Conservation (phyloP, 192 early-diverging fungal species). For the Linnemannia elongata region DNA sequence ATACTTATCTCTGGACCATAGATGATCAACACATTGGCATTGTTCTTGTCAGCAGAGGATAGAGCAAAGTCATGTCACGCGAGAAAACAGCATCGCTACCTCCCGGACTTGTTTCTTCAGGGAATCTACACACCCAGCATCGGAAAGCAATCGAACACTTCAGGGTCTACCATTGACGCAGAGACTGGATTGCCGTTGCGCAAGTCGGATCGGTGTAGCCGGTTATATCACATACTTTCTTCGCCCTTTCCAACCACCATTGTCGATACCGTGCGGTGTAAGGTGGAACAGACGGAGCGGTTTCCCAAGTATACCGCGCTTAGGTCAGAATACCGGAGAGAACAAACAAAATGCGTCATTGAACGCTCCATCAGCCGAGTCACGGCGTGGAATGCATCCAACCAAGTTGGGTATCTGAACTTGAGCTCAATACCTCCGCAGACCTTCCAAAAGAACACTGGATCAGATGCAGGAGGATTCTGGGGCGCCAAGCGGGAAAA, state of each 20-base stretch:
- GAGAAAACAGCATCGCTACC: conserved; percentile 64
- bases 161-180: conserved; percentile 21
- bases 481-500: conserved; percentile 31
- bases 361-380: conserved; percentile 28
- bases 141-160: conserved; percentile 25
- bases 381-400: conserved; percentile 39
- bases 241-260: conserved; percentile 65
- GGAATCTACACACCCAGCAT: conserved; percentile 60
- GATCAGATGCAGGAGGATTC: conserved; percentile 36
- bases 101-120: conserved; percentile 64
- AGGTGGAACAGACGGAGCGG: conserved; percentile 62
- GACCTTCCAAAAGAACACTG: conserved; percentile 31
- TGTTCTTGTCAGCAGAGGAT: conserved; percentile 63
- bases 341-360: conserved; percentile 31
- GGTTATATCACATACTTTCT: conserved; percentile 59
- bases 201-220: conserved; percentile 39
- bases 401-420: conserved; percentile 39
- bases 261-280: conserved; percentile 57
- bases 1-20: not conserved
- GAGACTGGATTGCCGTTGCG: conserved; percentile 36
- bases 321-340: conserved; percentile 49
- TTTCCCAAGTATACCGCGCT: conserved; percentile 39
- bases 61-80: conserved; percentile 66
- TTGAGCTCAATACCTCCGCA: conserved; percentile 48
- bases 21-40: conserved; percentile 67